These are phyloP conservation scores for Phalaenopsis aphrodite DNA, from an alignment of 106 monocot genomes.

Conservation along the genomic window DNA sequence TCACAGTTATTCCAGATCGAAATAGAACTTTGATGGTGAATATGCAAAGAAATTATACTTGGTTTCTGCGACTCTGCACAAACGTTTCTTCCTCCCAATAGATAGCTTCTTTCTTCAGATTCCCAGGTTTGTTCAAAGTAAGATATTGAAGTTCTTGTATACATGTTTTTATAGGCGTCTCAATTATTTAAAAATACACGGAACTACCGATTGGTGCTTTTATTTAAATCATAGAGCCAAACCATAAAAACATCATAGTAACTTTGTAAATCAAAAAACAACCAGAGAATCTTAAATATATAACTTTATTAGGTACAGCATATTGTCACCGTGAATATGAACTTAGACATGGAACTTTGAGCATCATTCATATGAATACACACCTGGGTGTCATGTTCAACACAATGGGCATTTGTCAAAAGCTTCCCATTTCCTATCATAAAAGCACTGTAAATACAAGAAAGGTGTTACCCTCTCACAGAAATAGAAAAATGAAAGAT, in stretches of 20 bases:
- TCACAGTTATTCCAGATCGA: neutral
- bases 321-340: neutral
- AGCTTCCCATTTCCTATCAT: conserved; percentile 99
- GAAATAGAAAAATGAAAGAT: neutral
- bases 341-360: neutral
- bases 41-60: neutral
- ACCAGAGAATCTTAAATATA: neutral
- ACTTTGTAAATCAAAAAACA: neutral
- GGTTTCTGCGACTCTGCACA: neutral
- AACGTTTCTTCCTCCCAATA: neutral
- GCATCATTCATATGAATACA: neutral
- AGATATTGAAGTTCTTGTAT: neutral
- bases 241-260: neutral
- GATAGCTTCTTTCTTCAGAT: too few relatives aligned
- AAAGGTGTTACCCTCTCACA: neutral
- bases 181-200: neutral
- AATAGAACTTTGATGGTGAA: neutral
- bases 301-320: neutral
- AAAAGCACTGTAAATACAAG: conserved; percentile 74
- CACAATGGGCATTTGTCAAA: conserved; percentile 94
- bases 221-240: neutral
- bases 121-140: too few relatives aligned
- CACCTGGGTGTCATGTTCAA: conserved; percentile 90
- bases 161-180: neutral
- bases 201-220: neutral